Evolutionary conservation across 2,329 filamentous ascomycete genomes (phyloP), one percentile per base, ranked within the genome.

Genomic region (Aspergillus ochraceus): DNA sequence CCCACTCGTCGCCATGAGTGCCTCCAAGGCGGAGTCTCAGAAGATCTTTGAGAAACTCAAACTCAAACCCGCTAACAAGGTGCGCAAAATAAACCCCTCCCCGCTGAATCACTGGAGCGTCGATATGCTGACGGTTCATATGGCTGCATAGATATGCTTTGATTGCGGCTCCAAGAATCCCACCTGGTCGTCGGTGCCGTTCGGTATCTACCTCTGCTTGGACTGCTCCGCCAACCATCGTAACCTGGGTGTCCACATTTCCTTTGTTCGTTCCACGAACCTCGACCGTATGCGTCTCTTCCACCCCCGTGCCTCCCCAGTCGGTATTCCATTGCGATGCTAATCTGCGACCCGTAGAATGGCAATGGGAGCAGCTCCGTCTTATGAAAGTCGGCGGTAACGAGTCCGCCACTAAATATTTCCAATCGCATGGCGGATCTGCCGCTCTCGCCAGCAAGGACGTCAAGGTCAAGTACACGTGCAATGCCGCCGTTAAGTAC

Each of bases 371-470:
- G 68, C 95, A 99, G 77, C 85, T 99, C 61, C 90, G 95, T 55
- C 79, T 94, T 59, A 98, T 99, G 94, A 99, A 99, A 81, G 92
- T 98, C 17, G 95, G 95, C 66, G 95, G 95, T 59, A 99, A 99
- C 73, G 94, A 98, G 79, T 97, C 92, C 60, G 95, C 95, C 52
- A 97, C 93, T 72, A 97, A 97, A 80, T 99, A 92, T 83, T 99
- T 98, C 83, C 93, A 97, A 79, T 89, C 92, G 69, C 95, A 99
- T 75, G 95, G 95, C 64, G 95, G 95, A 62, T 93, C 91, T 46
- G 93, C 94, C 53, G 94, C 94, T 57, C 86, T 99, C 62, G 92
- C 92, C 68, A 97, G 92, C 86, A 98, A 98, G 79, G 95, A 99
- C 73, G 85, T 90, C 52, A 98, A 97, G 81, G 92, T 91, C 58